These are phyloP conservation scores for Tanozyma kutaoensis DNA, from an alignment of 805 yeast genomes.

Conservation along the genomic window DNA sequence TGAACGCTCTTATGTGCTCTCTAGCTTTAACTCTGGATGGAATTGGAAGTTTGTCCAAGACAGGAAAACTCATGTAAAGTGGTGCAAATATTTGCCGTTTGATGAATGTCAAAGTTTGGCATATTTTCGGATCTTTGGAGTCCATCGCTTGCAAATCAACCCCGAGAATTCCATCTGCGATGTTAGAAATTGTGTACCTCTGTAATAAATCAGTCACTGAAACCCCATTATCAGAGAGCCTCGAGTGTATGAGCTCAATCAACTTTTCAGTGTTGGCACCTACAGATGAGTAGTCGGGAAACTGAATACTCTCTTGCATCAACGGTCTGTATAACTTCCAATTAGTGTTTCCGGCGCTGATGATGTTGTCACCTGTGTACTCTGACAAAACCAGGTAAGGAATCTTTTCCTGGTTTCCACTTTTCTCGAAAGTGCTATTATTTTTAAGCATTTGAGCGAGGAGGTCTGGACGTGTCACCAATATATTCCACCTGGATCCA, in stretches of 20 bases:
- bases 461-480: conserved; percentile 35
- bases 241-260: conserved; percentile 3
- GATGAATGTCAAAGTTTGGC: conserved; percentile 25
- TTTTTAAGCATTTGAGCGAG: conserved; percentile 33
- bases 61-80: conserved; percentile 41
- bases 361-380: conserved; percentile 49
- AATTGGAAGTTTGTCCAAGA: conserved; percentile 34
- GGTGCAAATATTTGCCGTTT: conserved; percentile 44
- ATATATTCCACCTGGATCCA: conserved; percentile 49
- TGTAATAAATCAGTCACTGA: conserved; percentile 7
- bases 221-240: not conserved
- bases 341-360: conserved; percentile 39
- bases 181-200: conserved; percentile 9
- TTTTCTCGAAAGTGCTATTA: conserved; percentile 38
- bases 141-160: conserved; percentile 29
- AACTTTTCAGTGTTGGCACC: conserved; percentile 22
- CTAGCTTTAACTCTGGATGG: conserved; percentile 33
- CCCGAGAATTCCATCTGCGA: conserved; percentile 37
- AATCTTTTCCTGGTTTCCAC: conserved; percentile 47
- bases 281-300: conserved; percentile 29
- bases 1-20: conserved; percentile 15
- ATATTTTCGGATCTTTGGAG: conserved; percentile 16
- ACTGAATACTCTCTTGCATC: conserved; percentile 34
- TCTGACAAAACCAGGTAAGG: conserved; percentile 40
- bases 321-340: conserved; percentile 38